Evolutionary conservation across 2,329 filamentous ascomycete species (phyloP).

Genomic region (Sphaerostilbella broomeana): DNA sequence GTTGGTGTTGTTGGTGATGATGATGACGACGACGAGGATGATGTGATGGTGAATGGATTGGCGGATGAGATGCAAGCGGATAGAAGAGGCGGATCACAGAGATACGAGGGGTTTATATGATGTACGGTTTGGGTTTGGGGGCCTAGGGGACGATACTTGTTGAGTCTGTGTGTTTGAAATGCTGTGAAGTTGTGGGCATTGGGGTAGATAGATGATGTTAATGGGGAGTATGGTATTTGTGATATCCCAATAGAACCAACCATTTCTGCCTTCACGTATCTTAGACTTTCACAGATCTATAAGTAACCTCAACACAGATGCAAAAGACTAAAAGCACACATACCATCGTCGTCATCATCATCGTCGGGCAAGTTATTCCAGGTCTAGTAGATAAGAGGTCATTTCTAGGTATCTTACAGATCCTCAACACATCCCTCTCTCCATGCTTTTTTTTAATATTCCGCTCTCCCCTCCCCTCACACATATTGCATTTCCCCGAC

Average conservation of each 20-base stretch:
- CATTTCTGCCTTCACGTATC: too few species aligned
- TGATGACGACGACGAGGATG: slow-evolving; percentile 10
- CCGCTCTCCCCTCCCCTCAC: slow-evolving; percentile 33
- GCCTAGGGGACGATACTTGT: too few species aligned
- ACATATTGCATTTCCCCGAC: slow-evolving; percentile 1
- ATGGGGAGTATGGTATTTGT: neutral
- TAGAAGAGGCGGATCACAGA: slow-evolving; percentile 17
- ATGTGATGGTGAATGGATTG: slow-evolving; percentile 9
- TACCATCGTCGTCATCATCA: too few species aligned
- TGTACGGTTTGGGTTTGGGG: slow-evolving; percentile 24
- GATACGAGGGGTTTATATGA: slow-evolving; percentile 23
- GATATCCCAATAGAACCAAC: too few species aligned
- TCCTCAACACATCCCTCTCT: slow-evolving; percentile 25
- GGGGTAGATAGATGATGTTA: too few species aligned
- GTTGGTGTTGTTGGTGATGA: slow-evolving; percentile 18
- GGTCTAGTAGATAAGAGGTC: slow-evolving; percentile 16
- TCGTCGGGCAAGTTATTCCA: slow-evolving; percentile 3
- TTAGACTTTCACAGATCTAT: too few species aligned
- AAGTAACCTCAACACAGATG: too few species aligned
- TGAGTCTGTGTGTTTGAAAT: too few species aligned
- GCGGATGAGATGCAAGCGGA: slow-evolving; percentile 6
- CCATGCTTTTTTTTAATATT: slow-evolving; percentile 11
- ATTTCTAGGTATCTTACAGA: slow-evolving; percentile 32
- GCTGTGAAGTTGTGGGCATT: too few species aligned
- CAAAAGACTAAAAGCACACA: too few species aligned